These are phyloP conservation scores for Pilatotrama ljubarskyi DNA, from an alignment of 768 basidiomycete species.

Conservation along the genomic window DNA sequence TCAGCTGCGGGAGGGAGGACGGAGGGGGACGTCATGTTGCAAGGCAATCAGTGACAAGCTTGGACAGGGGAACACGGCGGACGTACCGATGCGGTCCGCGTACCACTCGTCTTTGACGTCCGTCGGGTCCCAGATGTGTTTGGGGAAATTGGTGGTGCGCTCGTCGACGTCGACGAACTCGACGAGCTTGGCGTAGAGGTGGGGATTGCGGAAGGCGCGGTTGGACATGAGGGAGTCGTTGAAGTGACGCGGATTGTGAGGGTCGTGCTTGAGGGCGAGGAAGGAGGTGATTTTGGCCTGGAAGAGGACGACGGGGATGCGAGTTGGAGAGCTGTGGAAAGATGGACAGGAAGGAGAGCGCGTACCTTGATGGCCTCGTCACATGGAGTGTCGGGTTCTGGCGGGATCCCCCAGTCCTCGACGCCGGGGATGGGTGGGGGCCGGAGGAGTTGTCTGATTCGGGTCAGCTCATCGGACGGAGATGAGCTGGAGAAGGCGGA, in stretches of 20 bases:
- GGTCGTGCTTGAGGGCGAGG: conserved; percentile 64
- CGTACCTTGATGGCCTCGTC: conserved; percentile 65
- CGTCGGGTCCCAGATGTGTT: conserved; percentile 70
- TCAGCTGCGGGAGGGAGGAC: conserved; percentile 33
- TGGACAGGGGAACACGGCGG: too few species aligned
- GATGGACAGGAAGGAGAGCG: neutral
- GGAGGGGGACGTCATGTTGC: too few species aligned
- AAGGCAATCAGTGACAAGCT: neutral
- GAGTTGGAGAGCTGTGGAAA: neutral
- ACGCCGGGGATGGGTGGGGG: conserved; percentile 67
- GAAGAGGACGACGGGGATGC: neutral
- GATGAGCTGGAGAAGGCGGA: neutral
- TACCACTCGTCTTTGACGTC: conserved; percentile 68
- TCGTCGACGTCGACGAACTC: conserved; percentile 94
- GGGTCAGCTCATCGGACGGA: conserved; percentile 44
- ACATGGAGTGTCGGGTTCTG: conserved; percentile 51
- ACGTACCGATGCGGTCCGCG: conserved; percentile 77
- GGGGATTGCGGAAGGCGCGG: conserved; percentile 93
- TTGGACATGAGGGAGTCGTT: conserved; percentile 95
- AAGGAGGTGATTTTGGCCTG: conserved; percentile 86
- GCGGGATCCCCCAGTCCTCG: conserved; percentile 78
- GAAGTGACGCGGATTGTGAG: conserved; percentile 76
- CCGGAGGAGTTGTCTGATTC: conserved; percentile 54
- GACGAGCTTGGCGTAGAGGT: conserved; percentile 93
- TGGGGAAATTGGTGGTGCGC: conserved; percentile 78